A percentile compares a stretch with the other conserved stretches of the same genome.
These are phyloP conservation scores for Rhizopogon rudus DNA, from an alignment of 768 basidiomycete species.

Conservation along the genomic window DNA sequence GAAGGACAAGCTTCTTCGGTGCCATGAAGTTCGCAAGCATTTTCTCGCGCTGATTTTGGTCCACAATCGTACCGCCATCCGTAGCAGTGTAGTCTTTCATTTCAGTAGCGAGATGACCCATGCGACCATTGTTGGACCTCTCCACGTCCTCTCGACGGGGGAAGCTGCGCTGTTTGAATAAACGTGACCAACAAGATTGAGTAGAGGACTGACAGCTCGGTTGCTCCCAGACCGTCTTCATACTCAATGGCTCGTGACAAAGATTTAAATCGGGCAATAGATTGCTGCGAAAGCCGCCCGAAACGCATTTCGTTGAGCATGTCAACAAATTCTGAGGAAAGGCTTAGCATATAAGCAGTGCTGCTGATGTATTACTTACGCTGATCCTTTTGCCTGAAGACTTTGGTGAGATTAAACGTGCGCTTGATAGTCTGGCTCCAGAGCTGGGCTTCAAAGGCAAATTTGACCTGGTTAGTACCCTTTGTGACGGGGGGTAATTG, in stretches of 20 bases:
- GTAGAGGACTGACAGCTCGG: conserved; percentile 67
- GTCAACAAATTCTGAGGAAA: conserved; percentile 70
- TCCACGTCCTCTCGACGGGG: conserved; percentile 93
- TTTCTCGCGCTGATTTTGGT: conserved; percentile 60
- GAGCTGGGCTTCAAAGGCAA: conserved; percentile 83
- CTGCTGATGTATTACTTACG: conserved; percentile 38
- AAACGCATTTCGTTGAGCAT: conserved; percentile 99
- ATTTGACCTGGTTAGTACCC: conserved; percentile 55
- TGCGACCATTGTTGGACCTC: conserved; percentile 66
- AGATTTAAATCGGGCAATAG: conserved; percentile 64
- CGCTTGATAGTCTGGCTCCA: conserved; percentile 75
- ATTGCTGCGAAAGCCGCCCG: conserved; percentile 59
- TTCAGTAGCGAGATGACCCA: conserved; percentile 54
- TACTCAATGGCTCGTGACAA: conserved; percentile 72
- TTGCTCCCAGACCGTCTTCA: conserved; percentile 79
- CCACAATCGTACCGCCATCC: conserved; percentile 60
- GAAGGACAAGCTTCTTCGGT: conserved; percentile 59
- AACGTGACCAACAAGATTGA: not conserved
- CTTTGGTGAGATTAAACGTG: conserved; percentile 91
- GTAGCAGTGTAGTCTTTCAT: conserved; percentile 46
- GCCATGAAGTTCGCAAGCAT: conserved; percentile 92
- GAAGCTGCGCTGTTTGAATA: conserved; percentile 50
- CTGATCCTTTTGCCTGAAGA: conserved; percentile 92
- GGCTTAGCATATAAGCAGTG: conserved; percentile 3
- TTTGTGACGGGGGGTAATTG: conserved; percentile 92